These are phyloP conservation scores for Elaphomyces granulatus DNA, from an alignment of 495 filamentous ascomycete species.

Conservation along the genomic window DNA sequence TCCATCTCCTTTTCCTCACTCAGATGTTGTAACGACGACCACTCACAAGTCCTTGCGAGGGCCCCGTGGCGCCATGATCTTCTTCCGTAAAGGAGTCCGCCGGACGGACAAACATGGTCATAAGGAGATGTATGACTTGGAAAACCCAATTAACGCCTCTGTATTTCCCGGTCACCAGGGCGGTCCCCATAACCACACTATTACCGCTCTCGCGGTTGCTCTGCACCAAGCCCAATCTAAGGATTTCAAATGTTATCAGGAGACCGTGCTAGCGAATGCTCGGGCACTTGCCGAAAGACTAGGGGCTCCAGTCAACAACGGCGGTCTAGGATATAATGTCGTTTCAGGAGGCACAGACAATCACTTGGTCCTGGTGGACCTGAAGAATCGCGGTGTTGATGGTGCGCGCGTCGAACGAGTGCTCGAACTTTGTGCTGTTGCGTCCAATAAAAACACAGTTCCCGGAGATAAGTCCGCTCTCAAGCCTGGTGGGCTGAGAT, in stretches of 20 bases:
- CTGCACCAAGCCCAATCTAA: constrained; percentile 86
- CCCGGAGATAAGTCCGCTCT: constrained; percentile 97
- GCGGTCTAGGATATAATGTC: constrained; percentile 67
- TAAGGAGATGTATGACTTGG: constrained; percentile 83
- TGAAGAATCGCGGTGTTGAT: constrained; percentile 65
- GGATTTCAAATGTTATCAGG: constrained; percentile 93
- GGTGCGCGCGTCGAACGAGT: constrained; percentile 94
- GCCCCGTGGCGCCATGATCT: constrained; percentile 99
- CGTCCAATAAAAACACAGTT: constrained; percentile 98
- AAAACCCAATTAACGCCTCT: constrained; percentile 94
- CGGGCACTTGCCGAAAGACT: constrained; percentile 60
- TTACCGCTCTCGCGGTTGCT: constrained; percentile 93
- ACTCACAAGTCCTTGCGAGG: constrained; percentile 99
- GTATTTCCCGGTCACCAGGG: constrained; percentile 99
- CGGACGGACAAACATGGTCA: constrained; percentile 83
- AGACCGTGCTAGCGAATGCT: constrained; percentile 83
- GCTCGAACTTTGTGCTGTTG: constrained; percentile 94
- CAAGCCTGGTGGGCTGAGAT: constrained; percentile 84
- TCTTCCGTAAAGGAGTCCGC: constrained; percentile 94
- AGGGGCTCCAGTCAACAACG: constrained; percentile 46
- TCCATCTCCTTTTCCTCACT: constrained; percentile 82
- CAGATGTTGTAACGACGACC: constrained; percentile 96
- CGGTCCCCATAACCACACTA: constrained; percentile 99
- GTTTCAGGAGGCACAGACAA: constrained; percentile 95
- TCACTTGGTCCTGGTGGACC: constrained; percentile 94